Base-by-base conservation (phyloP, 2,329 filamentous ascomycete species). In the Ophiobolus disseminans region DNA sequence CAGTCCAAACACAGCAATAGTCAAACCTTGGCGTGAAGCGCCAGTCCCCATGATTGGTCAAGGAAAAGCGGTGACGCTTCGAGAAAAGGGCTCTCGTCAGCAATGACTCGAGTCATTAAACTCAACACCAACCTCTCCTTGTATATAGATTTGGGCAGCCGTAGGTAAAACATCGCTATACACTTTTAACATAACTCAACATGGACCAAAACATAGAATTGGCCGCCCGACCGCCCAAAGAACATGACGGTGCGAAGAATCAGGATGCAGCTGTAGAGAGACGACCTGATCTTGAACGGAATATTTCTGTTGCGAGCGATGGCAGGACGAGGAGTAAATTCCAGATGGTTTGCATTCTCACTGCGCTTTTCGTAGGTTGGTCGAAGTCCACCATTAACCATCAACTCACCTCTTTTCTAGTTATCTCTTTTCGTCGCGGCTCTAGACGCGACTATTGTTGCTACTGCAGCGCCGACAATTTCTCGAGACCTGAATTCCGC, bases 401-500 rank as follows among this genome's bases (percentile, higher is more conserved):
- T 13, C 22, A 14, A 10, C 8, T 20, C 20, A 23, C 6, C 9
- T n/a, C 17, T 16, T 30, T 39, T 20, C 10, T 31, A 73, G 70
- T 65, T 76, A 11, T 69, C 69, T 6, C 63, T 76, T 10, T 77
- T 76, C 48, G 66, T 76, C 37, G 71, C 72, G 9, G 75, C 75
- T 8, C 61, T 78, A 3, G 75, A 78, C 36, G 58, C 82, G 41
- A 87, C 85, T 13, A 85, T 86, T 58, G 76, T 86, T 58, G 81
- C 86, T 9, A 88, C 86, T 0, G 84, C 86, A 5, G 78, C 88
- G 4, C 86, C 87, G 0, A 85, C 84, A 11, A 89, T 90, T 55
- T 79, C 83, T 4, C 72, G 73, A 25, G 78, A 88, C 50, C 82
- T 92, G 52, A 65, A 84, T 35, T 88, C 87, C 5, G 83, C 83